Percentiles rank a stretch among this genome's conserved stretches.
Evolutionary conservation across 148 eudicot genomes (phyloP).

Genomic region (Rhododendron simsii): DNA sequence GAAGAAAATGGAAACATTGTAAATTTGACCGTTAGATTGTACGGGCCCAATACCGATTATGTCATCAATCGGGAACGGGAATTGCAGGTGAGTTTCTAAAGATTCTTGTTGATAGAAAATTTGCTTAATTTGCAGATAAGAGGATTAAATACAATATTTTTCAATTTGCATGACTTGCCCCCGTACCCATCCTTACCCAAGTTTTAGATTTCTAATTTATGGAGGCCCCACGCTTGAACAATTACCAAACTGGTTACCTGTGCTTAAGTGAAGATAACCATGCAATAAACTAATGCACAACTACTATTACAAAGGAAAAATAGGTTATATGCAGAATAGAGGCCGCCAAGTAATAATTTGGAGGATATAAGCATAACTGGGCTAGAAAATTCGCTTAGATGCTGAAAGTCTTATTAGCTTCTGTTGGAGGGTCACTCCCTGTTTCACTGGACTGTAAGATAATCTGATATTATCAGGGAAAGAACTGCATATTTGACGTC

Average conservation of each 20-base stretch:
- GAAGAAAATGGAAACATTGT: constrained; percentile 52
- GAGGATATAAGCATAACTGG: neutral
- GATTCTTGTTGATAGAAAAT: neutral
- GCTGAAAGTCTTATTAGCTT: neutral
- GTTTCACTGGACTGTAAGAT: neutral
- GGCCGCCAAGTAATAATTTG: neutral
- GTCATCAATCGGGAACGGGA: constrained; percentile 89
- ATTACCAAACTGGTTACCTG: neutral
- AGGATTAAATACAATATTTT: neutral
- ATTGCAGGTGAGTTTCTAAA: constrained; percentile 45
- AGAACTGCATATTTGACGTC: neutral
- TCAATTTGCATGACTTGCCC: neutral
- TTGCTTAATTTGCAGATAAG: neutral
- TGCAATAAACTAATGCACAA: neutral
- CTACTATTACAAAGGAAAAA: neutral
- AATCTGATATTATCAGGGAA: neutral
- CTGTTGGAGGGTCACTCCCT: neutral
- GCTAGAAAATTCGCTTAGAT: neutral
- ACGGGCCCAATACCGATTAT: constrained; percentile 95
- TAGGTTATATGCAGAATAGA: neutral
- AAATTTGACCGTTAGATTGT: constrained; percentile 63
- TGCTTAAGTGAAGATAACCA: neutral
- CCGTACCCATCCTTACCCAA: neutral
- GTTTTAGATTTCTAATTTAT: neutral
- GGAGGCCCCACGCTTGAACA: neutral